Evolutionary conservation across 2,329 filamentous ascomycete genomes (phyloP).

Genomic region (Ophiostoma australiae): DNA sequence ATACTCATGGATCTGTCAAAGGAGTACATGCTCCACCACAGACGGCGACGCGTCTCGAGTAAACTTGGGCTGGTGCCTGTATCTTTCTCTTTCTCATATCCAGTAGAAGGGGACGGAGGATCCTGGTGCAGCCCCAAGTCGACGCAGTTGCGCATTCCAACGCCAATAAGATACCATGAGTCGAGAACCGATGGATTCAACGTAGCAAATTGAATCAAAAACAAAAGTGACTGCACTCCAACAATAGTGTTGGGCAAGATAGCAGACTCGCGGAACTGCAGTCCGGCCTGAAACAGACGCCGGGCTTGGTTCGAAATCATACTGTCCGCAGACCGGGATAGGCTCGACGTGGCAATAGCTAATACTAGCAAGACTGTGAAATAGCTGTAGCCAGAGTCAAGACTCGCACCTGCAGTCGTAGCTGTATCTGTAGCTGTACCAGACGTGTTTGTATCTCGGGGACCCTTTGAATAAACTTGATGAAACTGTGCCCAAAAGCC

Average conservation of each 20-base stretch:
- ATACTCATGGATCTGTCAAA: constrained; percentile 31
- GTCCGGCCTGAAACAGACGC: constrained; percentile 29
- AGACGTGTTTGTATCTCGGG: not conserved
- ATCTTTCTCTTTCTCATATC: not conserved
- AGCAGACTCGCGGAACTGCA: constrained; percentile 30
- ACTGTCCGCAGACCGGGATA: constrained; percentile 30
- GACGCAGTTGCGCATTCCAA: constrained; percentile 30
- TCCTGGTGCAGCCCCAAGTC: constrained; percentile 31
- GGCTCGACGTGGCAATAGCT: constrained; percentile 30
- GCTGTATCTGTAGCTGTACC: not conserved
- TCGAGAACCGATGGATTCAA: constrained; percentile 30
- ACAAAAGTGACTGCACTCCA: constrained; percentile 30
- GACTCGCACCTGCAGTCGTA: not conserved
- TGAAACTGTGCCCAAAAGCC: constrained; percentile 31
- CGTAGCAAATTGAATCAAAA: constrained; percentile 31
- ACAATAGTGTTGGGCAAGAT: constrained; percentile 30
- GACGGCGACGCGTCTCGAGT: constrained; percentile 29
- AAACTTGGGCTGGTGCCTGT: constrained; percentile 28
- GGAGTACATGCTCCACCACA: constrained; percentile 33
- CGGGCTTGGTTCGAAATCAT: constrained; percentile 29
- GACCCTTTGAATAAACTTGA: constrained; percentile 25
- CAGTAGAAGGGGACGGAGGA: constrained; percentile 21
- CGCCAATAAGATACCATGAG: constrained; percentile 30
- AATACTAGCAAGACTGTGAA: constrained; percentile 30
- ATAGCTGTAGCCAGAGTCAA: constrained; percentile 27